These are phyloP conservation scores for Fagus crenata DNA, from an alignment of 306 rosid genomes.

Conservation along the genomic window DNA sequence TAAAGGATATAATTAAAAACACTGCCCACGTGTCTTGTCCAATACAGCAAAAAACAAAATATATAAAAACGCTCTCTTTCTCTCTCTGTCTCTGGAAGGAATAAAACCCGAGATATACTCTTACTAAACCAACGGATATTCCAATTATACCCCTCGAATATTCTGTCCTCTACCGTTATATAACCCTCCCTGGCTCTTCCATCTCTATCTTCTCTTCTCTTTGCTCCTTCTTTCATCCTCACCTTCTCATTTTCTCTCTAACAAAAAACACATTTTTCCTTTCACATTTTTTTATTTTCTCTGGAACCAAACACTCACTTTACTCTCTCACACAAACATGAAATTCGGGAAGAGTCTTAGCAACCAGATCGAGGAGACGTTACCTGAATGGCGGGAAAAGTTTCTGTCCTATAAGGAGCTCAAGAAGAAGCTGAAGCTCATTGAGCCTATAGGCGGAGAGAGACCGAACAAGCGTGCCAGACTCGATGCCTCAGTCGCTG, in stretches of 20 bases:
- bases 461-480: conserved; percentile 61
- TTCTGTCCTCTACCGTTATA: conserved; percentile 62
- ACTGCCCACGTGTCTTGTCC: conserved; percentile 15
- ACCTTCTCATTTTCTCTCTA: background rate
- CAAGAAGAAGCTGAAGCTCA: conserved; percentile 78
- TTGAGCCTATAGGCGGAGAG: conserved; percentile 48
- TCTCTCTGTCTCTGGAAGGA: conserved; percentile 16
- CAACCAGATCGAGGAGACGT: conserved; percentile 82
- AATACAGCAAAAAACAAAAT: background rate
- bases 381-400: conserved; percentile 96
- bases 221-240: background rate
- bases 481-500: conserved; percentile 12
- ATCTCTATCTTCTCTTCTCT: background rate
- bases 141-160: conserved; percentile 74
- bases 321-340: conserved; percentile 33
- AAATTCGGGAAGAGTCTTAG: conserved; percentile 93
- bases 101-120: conserved; percentile 73
- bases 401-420: conserved; percentile 91
- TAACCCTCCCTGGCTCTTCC: background rate
- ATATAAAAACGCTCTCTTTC: background rate
- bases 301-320: background rate
- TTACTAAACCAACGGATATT: conserved; percentile 58
- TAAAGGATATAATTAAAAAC: background rate
- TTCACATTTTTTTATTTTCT: background rate
- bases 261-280: background rate